phyloP scores from a whole-genome alignment of 2,329 filamentous ascomycete genomes.

The Juglanconis sp. region DNA sequence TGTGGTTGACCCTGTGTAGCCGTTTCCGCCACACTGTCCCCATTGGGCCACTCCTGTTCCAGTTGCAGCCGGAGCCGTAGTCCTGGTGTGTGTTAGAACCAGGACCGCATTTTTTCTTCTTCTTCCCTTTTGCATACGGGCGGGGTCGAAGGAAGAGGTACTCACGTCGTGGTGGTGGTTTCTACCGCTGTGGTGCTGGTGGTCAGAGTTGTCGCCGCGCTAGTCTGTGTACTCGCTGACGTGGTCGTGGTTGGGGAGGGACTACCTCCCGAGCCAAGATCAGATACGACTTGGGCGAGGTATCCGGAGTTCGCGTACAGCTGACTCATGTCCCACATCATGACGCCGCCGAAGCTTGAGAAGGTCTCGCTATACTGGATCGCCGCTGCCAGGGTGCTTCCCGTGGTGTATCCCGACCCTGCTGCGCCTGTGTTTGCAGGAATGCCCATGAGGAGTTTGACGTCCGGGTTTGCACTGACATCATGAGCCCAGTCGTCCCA shows the following conservation, averaged over 20 bases:
- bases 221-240: conserved; percentile 10
- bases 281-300: conserved; percentile 40
- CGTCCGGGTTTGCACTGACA: conserved; percentile 53
- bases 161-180: conserved; percentile 8
- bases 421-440: conserved; percentile 55
- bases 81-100: background rate
- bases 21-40: conserved; percentile 13
- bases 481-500: conserved; percentile 66
- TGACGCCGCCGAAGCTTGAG: conserved; percentile 62
- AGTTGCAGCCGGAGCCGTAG: conserved; percentile 10
- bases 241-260: conserved; percentile 7
- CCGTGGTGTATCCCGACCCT: conserved; percentile 53
- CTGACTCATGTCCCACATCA: conserved; percentile 68
- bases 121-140: too few species aligned
- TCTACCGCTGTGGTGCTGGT: conserved; percentile 1
- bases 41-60: conserved; percentile 6
- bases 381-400: conserved; percentile 43
- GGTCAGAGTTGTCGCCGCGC: background rate
- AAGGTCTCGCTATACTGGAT: conserved; percentile 54
- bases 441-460: conserved; percentile 61
- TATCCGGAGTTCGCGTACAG: conserved; percentile 57
- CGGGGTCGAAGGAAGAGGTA: background rate
- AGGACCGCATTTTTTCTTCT: too few species aligned
- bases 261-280: conserved; percentile 25
- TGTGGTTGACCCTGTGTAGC: conserved; percentile 5